phyloP scores from a whole-genome alignment of 108 stramenopile genomes.

The Schizochytrium sp. region DNA sequence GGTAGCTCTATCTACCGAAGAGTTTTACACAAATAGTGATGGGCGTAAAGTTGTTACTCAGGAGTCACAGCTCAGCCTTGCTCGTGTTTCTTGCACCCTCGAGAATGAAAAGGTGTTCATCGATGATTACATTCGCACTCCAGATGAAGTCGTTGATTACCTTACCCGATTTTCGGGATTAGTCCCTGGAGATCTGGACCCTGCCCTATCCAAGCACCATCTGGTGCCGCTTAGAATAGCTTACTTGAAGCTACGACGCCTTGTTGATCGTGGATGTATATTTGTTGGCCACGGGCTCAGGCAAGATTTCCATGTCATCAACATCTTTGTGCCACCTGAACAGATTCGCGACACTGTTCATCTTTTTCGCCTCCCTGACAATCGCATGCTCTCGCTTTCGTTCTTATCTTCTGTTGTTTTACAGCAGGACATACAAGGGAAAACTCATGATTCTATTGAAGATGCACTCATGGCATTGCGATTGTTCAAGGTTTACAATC shows the following conservation, averaged over 20 bases:
- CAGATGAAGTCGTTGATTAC: constrained; percentile 92
- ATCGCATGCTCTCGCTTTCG: constrained; percentile 88
- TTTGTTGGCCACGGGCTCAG: constrained; percentile 89
- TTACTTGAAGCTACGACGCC: constrained; percentile 88
- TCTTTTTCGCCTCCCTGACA: constrained; percentile 84
- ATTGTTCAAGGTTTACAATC: constrained; percentile 72
- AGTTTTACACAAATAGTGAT: constrained; percentile 38
- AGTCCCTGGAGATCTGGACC: constrained; percentile 85
- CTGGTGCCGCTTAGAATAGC: constrained; percentile 86
- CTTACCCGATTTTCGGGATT: constrained; percentile 94
- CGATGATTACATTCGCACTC: constrained; percentile 91
- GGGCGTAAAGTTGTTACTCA: constrained; percentile 34
- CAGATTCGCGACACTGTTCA: constrained; percentile 95
- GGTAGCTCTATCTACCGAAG: constrained; percentile 54
- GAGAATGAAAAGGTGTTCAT: constrained; percentile 78
- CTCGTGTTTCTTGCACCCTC: constrained; percentile 12
- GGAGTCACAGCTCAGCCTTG: constrained; percentile 51
- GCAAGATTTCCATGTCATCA: constrained; percentile 87
- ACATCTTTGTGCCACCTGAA: constrained; percentile 85
- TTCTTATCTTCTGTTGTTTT: constrained; percentile 89
- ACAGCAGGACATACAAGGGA: constrained; percentile 89
- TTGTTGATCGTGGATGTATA: constrained; percentile 86
- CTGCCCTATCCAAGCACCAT: constrained; percentile 83
- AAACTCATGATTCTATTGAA: constrained; percentile 93
- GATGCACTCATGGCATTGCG: constrained; percentile 87